Evolutionary conservation across 805 yeast species (phyloP).

Genomic region (Kodamaea restingae): DNA sequence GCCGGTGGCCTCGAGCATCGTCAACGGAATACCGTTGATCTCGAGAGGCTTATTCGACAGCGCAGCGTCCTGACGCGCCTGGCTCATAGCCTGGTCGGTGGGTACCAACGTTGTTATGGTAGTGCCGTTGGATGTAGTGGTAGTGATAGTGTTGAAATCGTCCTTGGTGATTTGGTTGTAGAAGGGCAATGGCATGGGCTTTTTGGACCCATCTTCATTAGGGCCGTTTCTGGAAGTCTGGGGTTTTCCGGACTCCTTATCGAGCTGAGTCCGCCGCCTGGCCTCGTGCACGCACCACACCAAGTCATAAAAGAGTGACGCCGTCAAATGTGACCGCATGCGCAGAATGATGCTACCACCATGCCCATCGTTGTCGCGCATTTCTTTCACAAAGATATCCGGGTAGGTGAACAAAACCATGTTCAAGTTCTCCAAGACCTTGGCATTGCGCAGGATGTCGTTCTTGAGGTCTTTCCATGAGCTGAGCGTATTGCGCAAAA

Average conservation of each 20-base stretch:
- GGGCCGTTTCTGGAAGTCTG: conserved; percentile 8
- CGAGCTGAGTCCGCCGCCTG: conserved; percentile 54
- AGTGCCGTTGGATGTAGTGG: conserved; percentile 90
- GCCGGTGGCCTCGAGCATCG: conserved; percentile 79
- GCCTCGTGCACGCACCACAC: conserved; percentile 97
- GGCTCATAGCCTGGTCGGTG: conserved; percentile 68
- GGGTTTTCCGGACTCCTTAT: conserved; percentile 17
- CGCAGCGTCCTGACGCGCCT: conserved; percentile 56
- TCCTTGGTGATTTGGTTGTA: conserved; percentile 88
- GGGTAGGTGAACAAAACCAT: conserved; percentile 86
- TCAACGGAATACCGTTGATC: conserved; percentile 64
- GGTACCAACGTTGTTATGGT: conserved; percentile 87
- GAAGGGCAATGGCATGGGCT: conserved; percentile 75
- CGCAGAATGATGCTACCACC: conserved; percentile 59
- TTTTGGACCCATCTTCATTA: conserved; percentile 12
- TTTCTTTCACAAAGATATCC: conserved; percentile 58
- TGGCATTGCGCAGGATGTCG: conserved; percentile 88
- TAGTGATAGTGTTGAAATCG: conserved; percentile 78
- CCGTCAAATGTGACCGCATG: conserved; percentile 90
- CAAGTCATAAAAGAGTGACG: conserved; percentile 84
- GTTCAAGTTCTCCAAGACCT: conserved; percentile 82
- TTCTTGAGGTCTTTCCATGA: conserved; percentile 91
- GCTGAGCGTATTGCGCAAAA: conserved; percentile 80
- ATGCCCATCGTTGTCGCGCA: conserved; percentile 12
- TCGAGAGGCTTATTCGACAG: conserved; percentile 52